phyloP scores from a whole-genome alignment of 768 basidiomycete genomes.

The Naematelia aurantialba region DNA sequence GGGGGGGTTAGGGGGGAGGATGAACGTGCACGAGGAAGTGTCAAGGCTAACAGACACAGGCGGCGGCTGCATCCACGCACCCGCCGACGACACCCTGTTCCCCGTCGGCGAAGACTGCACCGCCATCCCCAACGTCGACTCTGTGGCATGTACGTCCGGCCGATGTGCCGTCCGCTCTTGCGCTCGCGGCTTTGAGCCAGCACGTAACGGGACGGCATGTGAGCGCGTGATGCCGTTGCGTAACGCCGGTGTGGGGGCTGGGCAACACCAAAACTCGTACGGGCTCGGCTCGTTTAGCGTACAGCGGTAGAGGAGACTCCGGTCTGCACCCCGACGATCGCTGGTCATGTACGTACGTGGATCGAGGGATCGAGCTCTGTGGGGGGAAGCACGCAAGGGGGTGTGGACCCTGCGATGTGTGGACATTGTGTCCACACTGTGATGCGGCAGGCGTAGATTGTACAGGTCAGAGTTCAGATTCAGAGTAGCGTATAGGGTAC shows the following conservation, averaged over 20 bases:
- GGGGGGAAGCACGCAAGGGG: too few relatives aligned
- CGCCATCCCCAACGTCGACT: constrained; percentile 21
- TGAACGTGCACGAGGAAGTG: too few relatives aligned
- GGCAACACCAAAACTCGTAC: background rate
- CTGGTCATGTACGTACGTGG: too few relatives aligned
- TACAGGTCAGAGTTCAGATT: too few relatives aligned
- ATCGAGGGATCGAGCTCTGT: too few relatives aligned
- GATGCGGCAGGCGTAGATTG: too few relatives aligned
- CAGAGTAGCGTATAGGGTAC: too few relatives aligned
- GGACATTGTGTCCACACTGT: too few relatives aligned
- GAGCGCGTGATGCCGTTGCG: background rate
- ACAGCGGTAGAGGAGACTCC: background rate
- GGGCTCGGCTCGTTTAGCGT: background rate
- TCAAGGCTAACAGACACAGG: too few relatives aligned
- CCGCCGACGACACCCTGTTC: constrained; percentile 4
- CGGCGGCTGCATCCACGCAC: constrained; percentile 31
- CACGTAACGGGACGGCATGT: constrained; percentile 15
- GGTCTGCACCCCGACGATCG: too few relatives aligned
- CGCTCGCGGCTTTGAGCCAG: constrained; percentile 1
- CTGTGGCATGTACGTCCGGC: constrained; percentile 23
- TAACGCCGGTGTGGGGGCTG: background rate
- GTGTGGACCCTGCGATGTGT: too few relatives aligned
- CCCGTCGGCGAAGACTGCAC: constrained; percentile 37
- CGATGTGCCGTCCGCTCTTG: constrained; percentile 23
- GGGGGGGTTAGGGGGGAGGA: background rate